Percentiles rank a stretch among this genome's conserved stretches.
phyloP scores from a whole-genome alignment of 352 stramenopile genomes.

The Phytophthora colocasiae region DNA sequence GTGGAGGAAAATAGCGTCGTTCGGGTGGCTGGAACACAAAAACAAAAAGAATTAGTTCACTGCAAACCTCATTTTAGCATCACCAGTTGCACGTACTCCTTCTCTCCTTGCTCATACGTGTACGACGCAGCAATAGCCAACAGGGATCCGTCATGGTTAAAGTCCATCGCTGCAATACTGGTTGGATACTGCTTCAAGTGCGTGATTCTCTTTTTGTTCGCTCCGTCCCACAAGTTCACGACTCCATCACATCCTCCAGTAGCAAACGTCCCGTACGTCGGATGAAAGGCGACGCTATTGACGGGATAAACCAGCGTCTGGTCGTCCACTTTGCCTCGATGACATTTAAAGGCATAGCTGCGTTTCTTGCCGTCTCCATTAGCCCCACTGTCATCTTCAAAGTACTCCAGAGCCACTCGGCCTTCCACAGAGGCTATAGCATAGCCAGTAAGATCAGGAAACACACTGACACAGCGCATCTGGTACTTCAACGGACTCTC shows the following conservation, averaged over 20 bases:
- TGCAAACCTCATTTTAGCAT: constrained; percentile 1
- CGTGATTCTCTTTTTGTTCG: constrained; percentile 95
- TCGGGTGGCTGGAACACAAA: constrained; percentile 77
- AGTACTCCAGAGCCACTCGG: constrained; percentile 97
- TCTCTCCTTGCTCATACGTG: constrained; percentile 98
- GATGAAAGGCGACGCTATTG: constrained; percentile 97
- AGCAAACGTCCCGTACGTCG: constrained; percentile 93
- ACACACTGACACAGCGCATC: constrained; percentile 88
- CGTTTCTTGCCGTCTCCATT: constrained; percentile 45
- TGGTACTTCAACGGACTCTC: constrained; percentile 92
- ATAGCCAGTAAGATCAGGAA: constrained; percentile 80
- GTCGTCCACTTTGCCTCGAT: constrained; percentile 90
- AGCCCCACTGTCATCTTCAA: constrained; percentile 58
- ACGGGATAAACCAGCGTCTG: constrained; percentile 94
- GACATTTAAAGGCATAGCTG: constrained; percentile 99
- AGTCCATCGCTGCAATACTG: constrained; percentile 94
- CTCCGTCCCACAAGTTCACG: constrained; percentile 95
- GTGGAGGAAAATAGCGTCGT: constrained; percentile 95
- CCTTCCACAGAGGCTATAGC: constrained; percentile 96
- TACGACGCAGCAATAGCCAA: constrained; percentile 96
- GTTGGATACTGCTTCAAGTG: constrained; percentile 86
- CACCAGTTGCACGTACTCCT: constrained; percentile 75
- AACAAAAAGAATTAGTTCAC: constrained; percentile 4
- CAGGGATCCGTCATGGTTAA: constrained; percentile 93
- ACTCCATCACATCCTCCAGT: constrained; percentile 95